These are phyloP conservation scores for Eucalyptus albens DNA, from an alignment of 345 rosid species.

Conservation along the genomic window DNA sequence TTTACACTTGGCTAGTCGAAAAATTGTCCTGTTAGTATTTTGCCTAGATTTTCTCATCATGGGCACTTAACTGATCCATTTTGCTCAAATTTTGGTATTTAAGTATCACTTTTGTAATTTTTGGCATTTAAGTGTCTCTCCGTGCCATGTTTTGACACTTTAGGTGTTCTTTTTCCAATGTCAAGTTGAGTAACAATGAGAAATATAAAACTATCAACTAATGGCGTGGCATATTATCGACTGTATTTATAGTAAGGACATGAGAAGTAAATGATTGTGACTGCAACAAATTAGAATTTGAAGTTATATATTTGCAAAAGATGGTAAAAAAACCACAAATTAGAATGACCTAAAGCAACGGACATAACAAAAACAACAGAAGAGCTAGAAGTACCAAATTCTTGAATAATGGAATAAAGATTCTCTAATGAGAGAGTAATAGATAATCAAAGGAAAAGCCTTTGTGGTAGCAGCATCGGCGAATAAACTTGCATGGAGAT, in stretches of 20 bases:
- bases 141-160: accelerated
- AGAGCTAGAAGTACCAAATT: background rate
- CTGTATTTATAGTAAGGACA: too few relatives aligned
- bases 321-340: too few relatives aligned
- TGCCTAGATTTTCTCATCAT: accelerated
- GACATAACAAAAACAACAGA: too few relatives aligned
- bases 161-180: accelerated
- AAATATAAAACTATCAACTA: too few relatives aligned
- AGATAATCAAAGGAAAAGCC: background rate
- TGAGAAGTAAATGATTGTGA: too few relatives aligned
- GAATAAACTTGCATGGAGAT: background rate
- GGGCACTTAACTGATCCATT: accelerated
- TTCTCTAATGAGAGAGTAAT: background rate
- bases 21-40: accelerated
- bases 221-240: too few relatives aligned
- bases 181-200: too few relatives aligned
- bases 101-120: accelerated
- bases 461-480: accelerated
- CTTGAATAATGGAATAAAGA: background rate
- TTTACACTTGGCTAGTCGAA: accelerated
- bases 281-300: too few relatives aligned
- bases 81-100: accelerated
- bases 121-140: accelerated
- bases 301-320: too few relatives aligned
- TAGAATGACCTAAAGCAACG: too few relatives aligned